Percentiles rank a stretch among this genome's conserved stretches.
These are phyloP conservation scores for Colletotrichum navitas DNA, from an alignment of 2,329 filamentous ascomycete species.

Conservation along the genomic window DNA sequence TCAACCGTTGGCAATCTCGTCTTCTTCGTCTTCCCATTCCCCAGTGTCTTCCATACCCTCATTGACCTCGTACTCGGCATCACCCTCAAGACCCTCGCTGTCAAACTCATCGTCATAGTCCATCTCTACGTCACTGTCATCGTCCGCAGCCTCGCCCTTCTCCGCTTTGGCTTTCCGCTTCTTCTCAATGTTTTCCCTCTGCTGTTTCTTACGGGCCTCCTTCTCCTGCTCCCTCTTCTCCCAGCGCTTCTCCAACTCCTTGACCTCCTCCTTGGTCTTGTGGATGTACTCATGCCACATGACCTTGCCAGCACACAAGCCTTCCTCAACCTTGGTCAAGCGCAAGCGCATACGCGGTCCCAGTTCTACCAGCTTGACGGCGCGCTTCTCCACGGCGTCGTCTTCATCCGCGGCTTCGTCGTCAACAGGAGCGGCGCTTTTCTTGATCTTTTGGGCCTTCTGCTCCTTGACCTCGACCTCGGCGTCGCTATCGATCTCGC, in stretches of 20 bases:
- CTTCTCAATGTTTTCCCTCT: conserved; percentile 90
- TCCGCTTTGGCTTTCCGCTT: conserved; percentile 73
- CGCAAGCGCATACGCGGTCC: conserved; percentile 91
- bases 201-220: conserved; percentile 82
- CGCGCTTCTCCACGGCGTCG: conserved; percentile 81
- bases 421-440: conserved; percentile 62
- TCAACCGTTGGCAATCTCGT: conserved; percentile 53
- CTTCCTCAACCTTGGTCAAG: conserved; percentile 96
- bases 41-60: conserved; percentile 62
- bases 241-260: conserved; percentile 86
- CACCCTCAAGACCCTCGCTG: conserved; percentile 64
- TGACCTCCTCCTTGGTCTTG: conserved; percentile 83
- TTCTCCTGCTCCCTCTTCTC: conserved; percentile 83
- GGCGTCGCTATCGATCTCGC: conserved; percentile 92
- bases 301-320: conserved; percentile 87
- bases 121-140: conserved; percentile 54
- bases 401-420: conserved; percentile 62
- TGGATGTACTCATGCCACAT: conserved; percentile 98
- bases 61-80: conserved; percentile 63
- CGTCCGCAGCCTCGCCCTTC: conserved; percentile 51
- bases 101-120: conserved; percentile 64
- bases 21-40: conserved; percentile 66
- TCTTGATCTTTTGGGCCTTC: conserved; percentile 69
- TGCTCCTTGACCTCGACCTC: conserved; percentile 88
- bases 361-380: conserved; percentile 91